A percentile compares a stretch with the other conserved stretches of the same genome.
Evolutionary conservation across 371 early-diverging fungal species (phyloP).

Genomic region (Choanephora cucurbitarum): DNA sequence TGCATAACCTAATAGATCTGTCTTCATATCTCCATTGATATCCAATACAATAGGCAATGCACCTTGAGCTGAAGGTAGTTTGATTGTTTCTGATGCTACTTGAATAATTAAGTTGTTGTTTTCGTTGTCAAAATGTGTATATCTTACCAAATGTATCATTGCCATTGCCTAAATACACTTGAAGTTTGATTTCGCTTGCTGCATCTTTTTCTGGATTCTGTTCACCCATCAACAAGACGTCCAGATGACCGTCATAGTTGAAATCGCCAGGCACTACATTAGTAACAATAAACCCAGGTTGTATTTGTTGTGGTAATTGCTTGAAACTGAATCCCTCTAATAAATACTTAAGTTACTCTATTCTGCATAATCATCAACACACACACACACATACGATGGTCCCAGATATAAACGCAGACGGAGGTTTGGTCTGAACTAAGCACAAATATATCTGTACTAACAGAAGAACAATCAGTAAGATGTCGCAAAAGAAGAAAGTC

Average conservation of each 20-base stretch:
- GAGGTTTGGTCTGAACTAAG: constrained; percentile 64
- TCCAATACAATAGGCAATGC: constrained; percentile 83
- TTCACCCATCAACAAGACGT: constrained; percentile 77
- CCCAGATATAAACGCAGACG: constrained; percentile 72
- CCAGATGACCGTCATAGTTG: constrained; percentile 84
- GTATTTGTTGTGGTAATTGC: constrained; percentile 10
- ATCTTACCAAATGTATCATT: constrained; percentile 64
- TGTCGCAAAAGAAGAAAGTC: no score
- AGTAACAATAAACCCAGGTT: constrained; percentile 57
- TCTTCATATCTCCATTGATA: constrained; percentile 75
- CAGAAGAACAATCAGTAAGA: not conserved
- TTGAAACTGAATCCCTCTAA: constrained; percentile 23
- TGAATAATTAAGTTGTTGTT: not conserved
- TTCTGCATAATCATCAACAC: not conserved
- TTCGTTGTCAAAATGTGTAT: no score
- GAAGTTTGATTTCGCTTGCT: constrained; percentile 61
- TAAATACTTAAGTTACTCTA: no score
- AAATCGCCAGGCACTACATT: constrained; percentile 85
- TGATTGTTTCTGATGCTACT: constrained; percentile 43
- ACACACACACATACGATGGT: constrained; percentile 43
- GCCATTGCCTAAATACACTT: constrained; percentile 73
- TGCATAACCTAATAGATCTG: constrained; percentile 79
- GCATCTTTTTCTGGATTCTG: constrained; percentile 31
- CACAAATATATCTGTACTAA: constrained; percentile 78
- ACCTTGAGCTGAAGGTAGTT: constrained; percentile 55